phyloP scores from a whole-genome alignment of 2,329 filamentous ascomycete genomes.

The Fusarium subglutinans region DNA sequence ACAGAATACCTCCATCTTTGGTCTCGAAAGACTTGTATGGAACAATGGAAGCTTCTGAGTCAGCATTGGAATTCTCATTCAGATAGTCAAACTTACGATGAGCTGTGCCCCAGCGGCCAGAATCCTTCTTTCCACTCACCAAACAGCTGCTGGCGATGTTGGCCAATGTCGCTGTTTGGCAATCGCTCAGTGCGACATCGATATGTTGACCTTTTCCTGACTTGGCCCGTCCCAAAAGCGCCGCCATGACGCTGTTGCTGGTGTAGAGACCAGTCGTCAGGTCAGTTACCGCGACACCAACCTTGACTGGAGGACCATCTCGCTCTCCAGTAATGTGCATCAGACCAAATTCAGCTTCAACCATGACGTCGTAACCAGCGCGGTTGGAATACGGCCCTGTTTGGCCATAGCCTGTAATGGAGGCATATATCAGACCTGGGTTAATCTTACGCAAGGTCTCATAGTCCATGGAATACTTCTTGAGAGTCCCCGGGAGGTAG shows the following conservation, averaged over 20 bases:
- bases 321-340: conserved; percentile 97
- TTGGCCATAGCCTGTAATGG: conserved; percentile 96
- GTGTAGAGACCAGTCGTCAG: conserved; percentile 95
- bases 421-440: conserved; percentile 88
- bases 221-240: conserved; percentile 77
- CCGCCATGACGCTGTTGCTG: conserved; percentile 94
- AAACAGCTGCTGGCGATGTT: conserved; percentile 94
- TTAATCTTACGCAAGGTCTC: conserved; percentile 83
- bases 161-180: conserved; percentile 91
- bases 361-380: conserved; percentile 99
- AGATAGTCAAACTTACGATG: conserved; percentile 71
- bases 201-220: conserved; percentile 90
- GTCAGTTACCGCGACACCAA: conserved; percentile 96
- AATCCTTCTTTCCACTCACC: conserved; percentile 86
- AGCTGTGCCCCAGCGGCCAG: conserved; percentile 93
- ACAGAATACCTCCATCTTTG: conserved; percentile 74
- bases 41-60: conserved; percentile 82
- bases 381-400: conserved; percentile 88
- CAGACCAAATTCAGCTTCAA: conserved; percentile 95
- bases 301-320: conserved; percentile 92
- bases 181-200: conserved; percentile 90
- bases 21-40: conserved; percentile 89
- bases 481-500: conserved; percentile 88
- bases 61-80: neutral
- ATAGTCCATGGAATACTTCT: conserved; percentile 93